phyloP scores from a whole-genome alignment of 192 early-diverging fungal species.

The Helicostylum pulchrum region DNA sequence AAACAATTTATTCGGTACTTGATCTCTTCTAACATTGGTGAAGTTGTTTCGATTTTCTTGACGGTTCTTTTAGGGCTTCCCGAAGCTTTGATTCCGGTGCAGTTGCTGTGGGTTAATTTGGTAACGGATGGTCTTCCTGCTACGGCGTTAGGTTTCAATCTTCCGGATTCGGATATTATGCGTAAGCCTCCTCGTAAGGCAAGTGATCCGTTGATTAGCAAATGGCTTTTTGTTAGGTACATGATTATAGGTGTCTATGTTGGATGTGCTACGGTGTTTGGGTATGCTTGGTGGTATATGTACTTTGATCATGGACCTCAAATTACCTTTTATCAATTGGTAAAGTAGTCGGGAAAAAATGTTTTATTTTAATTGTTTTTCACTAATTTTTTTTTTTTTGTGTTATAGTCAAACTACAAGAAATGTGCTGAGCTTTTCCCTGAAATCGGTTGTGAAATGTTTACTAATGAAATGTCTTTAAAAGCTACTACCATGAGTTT shows the following conservation, averaged over 20 bases:
- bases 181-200: constrained; percentile 77
- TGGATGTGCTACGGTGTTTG: constrained; percentile 92
- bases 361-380: no score
- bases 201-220: constrained; percentile 85
- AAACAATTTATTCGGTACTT: constrained; percentile 99
- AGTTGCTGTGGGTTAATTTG: constrained; percentile 97
- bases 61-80: constrained; percentile 96
- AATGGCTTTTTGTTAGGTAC: constrained; percentile 95
- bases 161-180: constrained; percentile 96
- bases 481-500: constrained; percentile 94
- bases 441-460: constrained; percentile 92
- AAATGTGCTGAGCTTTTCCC: constrained; percentile 83
- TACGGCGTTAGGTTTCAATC: constrained; percentile 98
- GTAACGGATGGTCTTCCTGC: constrained; percentile 98
- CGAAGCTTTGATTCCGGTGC: constrained; percentile 96
- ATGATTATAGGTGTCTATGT: constrained; percentile 90
- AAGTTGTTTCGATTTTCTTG: constrained; percentile 96
- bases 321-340: constrained; percentile 81
- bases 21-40: constrained; percentile 98
- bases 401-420: constrained; percentile 77
- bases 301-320: constrained; percentile 84
- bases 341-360: no score
- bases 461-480: constrained; percentile 72
- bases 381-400: no score
- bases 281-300: constrained; percentile 99